These are phyloP conservation scores for Trifolium pratense DNA, from an alignment of 306 rosid species.

Conservation along the genomic window DNA sequence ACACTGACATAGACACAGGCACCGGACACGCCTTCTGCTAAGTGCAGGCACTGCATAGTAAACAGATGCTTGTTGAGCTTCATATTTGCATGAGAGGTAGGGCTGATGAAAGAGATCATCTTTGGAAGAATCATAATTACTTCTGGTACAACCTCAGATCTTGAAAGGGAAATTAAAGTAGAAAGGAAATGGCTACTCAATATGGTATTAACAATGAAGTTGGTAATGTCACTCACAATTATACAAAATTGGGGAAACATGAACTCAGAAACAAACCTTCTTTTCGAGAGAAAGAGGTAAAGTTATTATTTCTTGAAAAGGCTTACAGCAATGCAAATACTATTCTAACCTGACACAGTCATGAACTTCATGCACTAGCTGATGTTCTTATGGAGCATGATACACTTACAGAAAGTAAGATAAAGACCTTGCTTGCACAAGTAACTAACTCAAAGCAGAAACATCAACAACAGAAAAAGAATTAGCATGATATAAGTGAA, in stretches of 20 bases:
- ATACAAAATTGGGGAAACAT: conserved; percentile 73
- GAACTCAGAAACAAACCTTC: conserved; percentile 88
- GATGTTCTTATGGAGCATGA: conserved; percentile 76
- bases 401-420: conserved; percentile 79
- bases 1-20: no score
- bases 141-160: conserved; percentile 76
- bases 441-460: conserved; percentile 50
- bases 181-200: conserved; percentile 86
- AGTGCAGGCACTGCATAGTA: conserved; percentile 26
- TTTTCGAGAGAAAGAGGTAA: conserved; percentile 85
- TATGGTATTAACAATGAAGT: conserved; percentile 87
- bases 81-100: conserved; percentile 89
- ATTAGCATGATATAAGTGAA: no score
- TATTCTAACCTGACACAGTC: conserved; percentile 72
- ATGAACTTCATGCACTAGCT: conserved; percentile 86
- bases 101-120: conserved; percentile 84
- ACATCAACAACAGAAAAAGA: no score
- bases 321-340: conserved; percentile 87
- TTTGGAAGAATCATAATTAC: conserved; percentile 87
- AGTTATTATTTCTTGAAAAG: conserved; percentile 53
- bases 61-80: conserved; percentile 84
- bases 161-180: conserved; percentile 61
- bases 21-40: no score
- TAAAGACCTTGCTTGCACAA: conserved; percentile 62
- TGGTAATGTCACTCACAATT: conserved; percentile 75